Conservation (phyloP, 2,329 filamentous ascomycete species). For the Xenoacremonium recifei region DNA sequence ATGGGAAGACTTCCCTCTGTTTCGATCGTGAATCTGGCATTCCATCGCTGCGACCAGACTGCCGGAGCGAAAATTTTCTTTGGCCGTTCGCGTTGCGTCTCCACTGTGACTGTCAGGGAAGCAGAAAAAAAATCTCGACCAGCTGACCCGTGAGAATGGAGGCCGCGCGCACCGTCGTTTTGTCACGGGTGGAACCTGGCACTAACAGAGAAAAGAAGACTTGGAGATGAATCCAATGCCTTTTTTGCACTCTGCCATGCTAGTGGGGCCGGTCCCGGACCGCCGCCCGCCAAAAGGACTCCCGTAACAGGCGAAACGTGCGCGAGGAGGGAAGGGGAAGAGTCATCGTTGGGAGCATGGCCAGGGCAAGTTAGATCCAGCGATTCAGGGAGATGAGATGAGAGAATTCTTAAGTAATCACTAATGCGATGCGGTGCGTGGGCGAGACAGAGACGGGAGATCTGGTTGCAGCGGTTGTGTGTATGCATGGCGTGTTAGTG, state of each 20-base stretch:
- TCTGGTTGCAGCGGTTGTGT: no score
- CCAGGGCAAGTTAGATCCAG: background rate
- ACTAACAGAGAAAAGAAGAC: no score
- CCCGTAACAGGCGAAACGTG: no score
- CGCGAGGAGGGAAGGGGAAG: background rate
- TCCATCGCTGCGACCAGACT: slow-evolving; percentile 1
- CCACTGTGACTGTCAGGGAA: no score
- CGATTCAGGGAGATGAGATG: background rate
- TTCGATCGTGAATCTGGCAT: slow-evolving; percentile 1
- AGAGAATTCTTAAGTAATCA: background rate
- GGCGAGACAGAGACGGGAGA: background rate
- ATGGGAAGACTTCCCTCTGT: slow-evolving; percentile 2
- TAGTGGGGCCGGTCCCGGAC: slow-evolving; percentile 1
- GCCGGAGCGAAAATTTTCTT: background rate
- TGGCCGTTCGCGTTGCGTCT: no score
- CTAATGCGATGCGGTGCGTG: background rate
- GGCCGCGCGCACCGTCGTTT: no score
- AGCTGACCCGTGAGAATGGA: background rate
- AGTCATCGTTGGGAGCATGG: background rate
- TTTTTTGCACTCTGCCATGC: background rate
- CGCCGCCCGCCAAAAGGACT: no score
- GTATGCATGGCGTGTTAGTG: no score
- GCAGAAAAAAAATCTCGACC: background rate
- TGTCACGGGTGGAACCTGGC: no score
- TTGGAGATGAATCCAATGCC: background rate